Conservation (phyloP, 2,329 filamentous ascomycete genomes). For the Clarireedia homoeocarpa region DNA sequence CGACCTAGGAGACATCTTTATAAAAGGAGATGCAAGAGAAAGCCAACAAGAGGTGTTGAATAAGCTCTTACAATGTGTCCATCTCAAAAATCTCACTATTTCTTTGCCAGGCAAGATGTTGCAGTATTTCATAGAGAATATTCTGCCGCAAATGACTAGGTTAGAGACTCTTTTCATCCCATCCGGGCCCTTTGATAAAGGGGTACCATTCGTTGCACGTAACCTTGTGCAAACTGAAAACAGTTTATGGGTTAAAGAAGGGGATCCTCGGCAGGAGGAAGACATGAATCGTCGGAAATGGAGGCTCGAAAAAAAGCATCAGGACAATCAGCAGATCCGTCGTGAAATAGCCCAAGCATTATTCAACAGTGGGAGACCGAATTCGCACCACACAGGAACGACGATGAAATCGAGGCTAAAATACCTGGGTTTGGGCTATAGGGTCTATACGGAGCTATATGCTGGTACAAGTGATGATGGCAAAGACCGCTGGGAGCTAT, state of each 20-base stretch:
- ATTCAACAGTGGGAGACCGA: neutral
- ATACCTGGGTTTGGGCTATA: neutral
- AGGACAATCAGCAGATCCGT: neutral
- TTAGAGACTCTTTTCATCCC: neutral
- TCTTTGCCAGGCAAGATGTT: neutral
- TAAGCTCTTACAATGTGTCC: neutral
- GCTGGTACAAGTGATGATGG: neutral
- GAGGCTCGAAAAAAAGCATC: neutral
- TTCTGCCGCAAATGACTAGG: neutral
- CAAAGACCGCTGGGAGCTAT: neutral
- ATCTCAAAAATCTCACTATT: neutral
- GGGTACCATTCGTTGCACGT: neutral
- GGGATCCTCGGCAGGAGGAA: neutral
- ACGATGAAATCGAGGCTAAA: neutral
- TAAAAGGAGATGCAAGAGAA: neutral
- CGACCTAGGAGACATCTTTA: neutral
- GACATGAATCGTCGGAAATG: neutral
- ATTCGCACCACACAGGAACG: neutral
- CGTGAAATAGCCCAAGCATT: neutral
- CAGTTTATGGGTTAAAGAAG: neutral
- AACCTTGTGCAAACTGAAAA: neutral
- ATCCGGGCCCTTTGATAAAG: neutral
- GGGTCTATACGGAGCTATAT: neutral
- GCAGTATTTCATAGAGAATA: neutral
- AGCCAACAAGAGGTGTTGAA: neutral